Evolutionary conservation across 495 filamentous ascomycete genomes (phyloP).

Genomic region (Penicillium fimorum): DNA sequence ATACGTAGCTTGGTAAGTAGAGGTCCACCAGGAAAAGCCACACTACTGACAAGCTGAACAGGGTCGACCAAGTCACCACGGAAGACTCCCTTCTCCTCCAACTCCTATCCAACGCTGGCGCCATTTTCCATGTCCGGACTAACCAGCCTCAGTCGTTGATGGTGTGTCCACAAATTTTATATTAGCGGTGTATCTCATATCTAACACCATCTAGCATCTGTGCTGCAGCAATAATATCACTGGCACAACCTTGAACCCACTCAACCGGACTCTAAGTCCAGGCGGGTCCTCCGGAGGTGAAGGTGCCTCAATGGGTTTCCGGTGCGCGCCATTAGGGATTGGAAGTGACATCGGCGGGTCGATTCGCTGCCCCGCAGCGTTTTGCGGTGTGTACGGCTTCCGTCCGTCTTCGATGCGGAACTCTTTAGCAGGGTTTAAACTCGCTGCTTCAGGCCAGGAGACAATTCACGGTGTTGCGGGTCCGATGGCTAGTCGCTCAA

Average conservation of each 20-base stretch:
- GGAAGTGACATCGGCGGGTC: conserved; percentile 67
- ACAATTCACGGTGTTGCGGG: conserved; percentile 60
- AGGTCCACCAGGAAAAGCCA: background rate
- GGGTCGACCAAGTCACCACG: conserved; percentile 34
- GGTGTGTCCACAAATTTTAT: conserved; percentile 21
- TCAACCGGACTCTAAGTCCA: conserved; percentile 52
- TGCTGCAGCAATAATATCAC: conserved; percentile 61
- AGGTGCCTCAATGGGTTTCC: conserved; percentile 60
- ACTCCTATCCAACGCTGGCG: conserved; percentile 40
- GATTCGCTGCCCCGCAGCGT: conserved; percentile 58
- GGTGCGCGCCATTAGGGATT: conserved; percentile 62
- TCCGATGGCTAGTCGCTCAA: conserved; percentile 55
- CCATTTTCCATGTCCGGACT: conserved; percentile 65
- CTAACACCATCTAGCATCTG: conserved; percentile 33
- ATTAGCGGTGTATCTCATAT: background rate
- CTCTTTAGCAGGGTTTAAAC: conserved; percentile 40
- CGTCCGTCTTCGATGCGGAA: conserved; percentile 57
- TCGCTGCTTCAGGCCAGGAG: conserved; percentile 56
- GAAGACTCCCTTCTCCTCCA: conserved; percentile 39
- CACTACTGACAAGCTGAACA: conserved; percentile 8
- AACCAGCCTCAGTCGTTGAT: conserved; percentile 55
- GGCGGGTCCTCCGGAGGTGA: conserved; percentile 71
- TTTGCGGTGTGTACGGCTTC: conserved; percentile 57
- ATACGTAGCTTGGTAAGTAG: conserved; percentile 38
- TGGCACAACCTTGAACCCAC: conserved; percentile 62